phyloP scores from a whole-genome alignment of 306 rosid species.

The Quercus robur region DNA sequence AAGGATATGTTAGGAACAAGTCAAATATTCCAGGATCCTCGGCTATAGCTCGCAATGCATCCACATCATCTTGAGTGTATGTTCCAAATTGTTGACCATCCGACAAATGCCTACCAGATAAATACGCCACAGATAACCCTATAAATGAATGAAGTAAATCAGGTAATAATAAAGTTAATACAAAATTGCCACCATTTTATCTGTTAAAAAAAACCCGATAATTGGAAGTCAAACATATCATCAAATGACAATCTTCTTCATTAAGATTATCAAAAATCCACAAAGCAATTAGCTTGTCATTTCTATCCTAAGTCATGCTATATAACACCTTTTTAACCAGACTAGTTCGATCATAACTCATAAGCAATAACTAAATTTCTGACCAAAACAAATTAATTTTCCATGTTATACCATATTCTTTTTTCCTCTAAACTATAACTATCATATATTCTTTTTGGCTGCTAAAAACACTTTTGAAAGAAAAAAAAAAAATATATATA shows the following conservation, averaged over 20 bases:
- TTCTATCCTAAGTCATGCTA: not conserved
- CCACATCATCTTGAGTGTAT: constrained; percentile 79
- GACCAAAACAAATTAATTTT: not conserved
- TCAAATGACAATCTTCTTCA: not conserved
- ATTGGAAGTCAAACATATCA: not conserved
- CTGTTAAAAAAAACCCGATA: not conserved
- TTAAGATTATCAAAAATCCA: not conserved
- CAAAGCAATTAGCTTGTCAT: not conserved
- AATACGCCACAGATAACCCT: constrained; percentile 78
- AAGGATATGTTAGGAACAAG: constrained; percentile 94
- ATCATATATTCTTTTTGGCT: not conserved
- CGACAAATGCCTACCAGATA: constrained; percentile 65
- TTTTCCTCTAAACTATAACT: not conserved
- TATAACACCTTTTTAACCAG: not conserved
- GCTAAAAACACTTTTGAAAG: not conserved
- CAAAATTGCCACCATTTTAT: not conserved
- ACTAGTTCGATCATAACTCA: not conserved
- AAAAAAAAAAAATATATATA: not conserved
- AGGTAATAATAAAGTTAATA: not conserved
- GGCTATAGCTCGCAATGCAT: constrained; percentile 83
- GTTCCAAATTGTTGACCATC: constrained; percentile 73
- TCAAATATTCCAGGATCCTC: constrained; percentile 85
- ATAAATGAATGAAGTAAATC: constrained; percentile 7
- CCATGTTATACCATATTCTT: not conserved
- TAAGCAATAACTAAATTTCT: not conserved